These are phyloP conservation scores for Debaryomyces hansenii DNA, from an alignment of 805 yeast species.

Conservation along the genomic window DNA sequence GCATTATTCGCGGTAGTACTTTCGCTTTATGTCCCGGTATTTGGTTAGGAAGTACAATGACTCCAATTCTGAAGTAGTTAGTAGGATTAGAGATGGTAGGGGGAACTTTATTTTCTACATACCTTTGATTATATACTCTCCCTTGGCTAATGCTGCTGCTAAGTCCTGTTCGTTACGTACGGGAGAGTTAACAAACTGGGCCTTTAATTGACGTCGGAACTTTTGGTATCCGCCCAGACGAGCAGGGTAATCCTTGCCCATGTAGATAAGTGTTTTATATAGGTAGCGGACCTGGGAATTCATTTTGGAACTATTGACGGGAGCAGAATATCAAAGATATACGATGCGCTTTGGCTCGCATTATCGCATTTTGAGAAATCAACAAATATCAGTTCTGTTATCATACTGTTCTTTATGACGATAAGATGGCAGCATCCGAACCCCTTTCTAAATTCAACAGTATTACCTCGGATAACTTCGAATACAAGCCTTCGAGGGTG, in stretches of 20 bases:
- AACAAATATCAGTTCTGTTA: too few relatives aligned
- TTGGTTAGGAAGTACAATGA: conserved; percentile 29
- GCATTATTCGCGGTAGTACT: conserved; percentile 2
- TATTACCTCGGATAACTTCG: not conserved
- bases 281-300: conserved; percentile 14
- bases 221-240: conserved; percentile 28
- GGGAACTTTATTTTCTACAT: too few relatives aligned
- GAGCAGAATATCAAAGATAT: too few relatives aligned
- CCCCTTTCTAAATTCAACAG: not conserved
- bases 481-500: conserved; percentile 24
- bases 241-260: conserved; percentile 37
- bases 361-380: not conserved
- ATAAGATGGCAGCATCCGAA: not conserved
- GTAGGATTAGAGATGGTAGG: conserved; percentile 1
- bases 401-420: not conserved
- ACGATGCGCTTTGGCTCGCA: not conserved
- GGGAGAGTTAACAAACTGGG: conserved; percentile 16
- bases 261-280: conserved; percentile 27
- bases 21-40: conserved; percentile 32
- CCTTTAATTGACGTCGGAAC: conserved; percentile 20
- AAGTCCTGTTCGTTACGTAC: too few relatives aligned
- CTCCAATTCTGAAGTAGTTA: conserved; percentile 26
- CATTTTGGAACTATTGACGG: too few relatives aligned
- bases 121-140: too few relatives aligned
- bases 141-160: too few relatives aligned